Base-by-base conservation (phyloP, 164 flowering plant genomes). In the Amborella trichopoda region DNA sequence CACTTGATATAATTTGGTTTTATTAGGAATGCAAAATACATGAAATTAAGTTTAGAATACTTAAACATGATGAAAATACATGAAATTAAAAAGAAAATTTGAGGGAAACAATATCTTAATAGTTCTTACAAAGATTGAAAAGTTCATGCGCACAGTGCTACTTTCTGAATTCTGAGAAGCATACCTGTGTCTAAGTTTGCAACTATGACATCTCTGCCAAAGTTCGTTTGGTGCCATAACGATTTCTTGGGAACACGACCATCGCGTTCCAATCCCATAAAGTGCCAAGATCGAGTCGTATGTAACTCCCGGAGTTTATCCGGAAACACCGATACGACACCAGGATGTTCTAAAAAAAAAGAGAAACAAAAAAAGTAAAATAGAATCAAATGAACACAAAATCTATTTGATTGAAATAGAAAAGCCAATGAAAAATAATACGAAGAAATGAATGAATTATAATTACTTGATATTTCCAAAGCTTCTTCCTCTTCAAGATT, bases 201-300 rank as follows among this genome's bases (percentile, higher is more conserved):
- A 13, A 73, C 70, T 38, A 73, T 72, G n/a, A 56, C 49, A 48
- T 59, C 64, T 56, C 64, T 60, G 0, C 74, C 74, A 41, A 48
- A 66, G 20, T 58, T 53, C 0, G 72, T 67, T 36, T 42, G 63
- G 5, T 22, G 17, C 77, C 76, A 80, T 1, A 61, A 0, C 1
- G 80, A 73, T 21, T 11, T 10, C 1, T 21, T 16, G 1, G 9
- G 58, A 30, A 56, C 3, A 0, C 25, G 54, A 3, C 74, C 76
- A 49, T 75, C 51, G 9, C 28, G 57, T 26, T 72, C 80, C 24
- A 74, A 28, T 3, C 23, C 9, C 42, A 80, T 50, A 23, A 80
- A 80, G 2, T 64, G 69, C 88, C 83, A 77, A 20, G 83, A 68
- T 23, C 39, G 71, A 2, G 81, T 77, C 5, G 88, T 75, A 43